Conservation (phyloP, 2,329 filamentous ascomycete species). For the Dendryphion nanum region DNA sequence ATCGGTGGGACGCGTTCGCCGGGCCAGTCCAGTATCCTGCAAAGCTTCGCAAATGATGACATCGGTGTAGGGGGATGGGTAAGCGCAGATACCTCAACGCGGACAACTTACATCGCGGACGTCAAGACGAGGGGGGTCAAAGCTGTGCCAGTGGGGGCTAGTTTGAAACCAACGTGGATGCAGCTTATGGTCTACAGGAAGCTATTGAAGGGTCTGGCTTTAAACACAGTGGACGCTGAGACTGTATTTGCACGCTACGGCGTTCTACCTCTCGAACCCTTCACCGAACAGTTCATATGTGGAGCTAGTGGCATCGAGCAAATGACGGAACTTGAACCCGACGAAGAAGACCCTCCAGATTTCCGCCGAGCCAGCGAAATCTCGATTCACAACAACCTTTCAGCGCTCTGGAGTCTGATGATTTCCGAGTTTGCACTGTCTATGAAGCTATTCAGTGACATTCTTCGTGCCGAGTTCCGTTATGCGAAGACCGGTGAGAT, state of each 20-base stretch:
- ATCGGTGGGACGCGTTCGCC: conserved; percentile 28
- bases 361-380: conserved; percentile 50
- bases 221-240: conserved; percentile 67
- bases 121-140: conserved; percentile 76
- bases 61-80: conserved; percentile 8
- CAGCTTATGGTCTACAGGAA: conserved; percentile 90
- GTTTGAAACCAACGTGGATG: conserved; percentile 73
- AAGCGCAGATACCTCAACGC: conserved; percentile 8
- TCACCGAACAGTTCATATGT: conserved; percentile 77
- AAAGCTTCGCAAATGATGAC: conserved; percentile 19
- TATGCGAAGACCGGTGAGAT: conserved; percentile 47
- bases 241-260: conserved; percentile 69
- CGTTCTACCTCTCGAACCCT: conserved; percentile 62
- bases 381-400: conserved; percentile 58
- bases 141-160: conserved; percentile 63
- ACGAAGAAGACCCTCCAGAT: conserved; percentile 20
- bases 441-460: conserved; percentile 53
- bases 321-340: conserved; percentile 16
- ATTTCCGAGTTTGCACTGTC: conserved; percentile 55
- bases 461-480: conserved; percentile 59
- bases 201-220: conserved; percentile 74
- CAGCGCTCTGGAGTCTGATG: conserved; percentile 62
- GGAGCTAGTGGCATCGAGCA: conserved; percentile 62
- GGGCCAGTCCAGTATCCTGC: conserved; percentile 33
- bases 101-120: conserved; percentile 73